These are phyloP conservation scores for Catharanthus roseus DNA, from an alignment of 257 asterid species.

Conservation along the genomic window DNA sequence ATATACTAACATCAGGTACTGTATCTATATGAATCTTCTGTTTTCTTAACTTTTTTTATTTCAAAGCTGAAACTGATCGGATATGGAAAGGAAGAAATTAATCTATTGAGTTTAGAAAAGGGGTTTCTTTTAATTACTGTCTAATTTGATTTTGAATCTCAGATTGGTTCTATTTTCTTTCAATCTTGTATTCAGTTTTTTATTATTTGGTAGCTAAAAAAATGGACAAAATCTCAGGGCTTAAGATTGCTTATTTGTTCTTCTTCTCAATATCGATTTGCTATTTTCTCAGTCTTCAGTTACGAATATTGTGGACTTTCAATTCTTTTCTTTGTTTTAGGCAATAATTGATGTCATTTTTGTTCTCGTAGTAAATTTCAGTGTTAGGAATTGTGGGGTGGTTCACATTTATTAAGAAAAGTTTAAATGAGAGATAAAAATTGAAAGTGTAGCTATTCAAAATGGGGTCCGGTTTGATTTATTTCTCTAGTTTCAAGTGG, in stretches of 20 bases:
- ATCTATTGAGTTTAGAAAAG: background rate
- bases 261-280: constrained; percentile 1
- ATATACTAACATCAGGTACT: no score
- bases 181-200: background rate
- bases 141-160: background rate
- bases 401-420: constrained; percentile 18
- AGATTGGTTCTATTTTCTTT: background rate
- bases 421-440: constrained; percentile 19
- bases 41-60: background rate
- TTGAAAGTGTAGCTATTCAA: background rate
- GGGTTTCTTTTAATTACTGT: no score
- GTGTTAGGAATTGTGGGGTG: constrained; percentile 11
- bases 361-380: constrained; percentile 4
- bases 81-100: background rate
- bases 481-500: background rate
- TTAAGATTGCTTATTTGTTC: background rate
- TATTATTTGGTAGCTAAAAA: background rate
- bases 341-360: background rate
- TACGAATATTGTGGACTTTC: background rate
- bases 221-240: background rate
- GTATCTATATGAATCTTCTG: constrained; percentile 1
- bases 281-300: background rate
- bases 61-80: constrained; percentile 1
- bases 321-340: constrained; percentile 10
- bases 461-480: constrained; percentile 4